Percentiles rank a stretch among this genome's conserved stretches.
Conservation (phyloP, 148 eudicot species). For the Vaccinium myrtillus region DNA sequence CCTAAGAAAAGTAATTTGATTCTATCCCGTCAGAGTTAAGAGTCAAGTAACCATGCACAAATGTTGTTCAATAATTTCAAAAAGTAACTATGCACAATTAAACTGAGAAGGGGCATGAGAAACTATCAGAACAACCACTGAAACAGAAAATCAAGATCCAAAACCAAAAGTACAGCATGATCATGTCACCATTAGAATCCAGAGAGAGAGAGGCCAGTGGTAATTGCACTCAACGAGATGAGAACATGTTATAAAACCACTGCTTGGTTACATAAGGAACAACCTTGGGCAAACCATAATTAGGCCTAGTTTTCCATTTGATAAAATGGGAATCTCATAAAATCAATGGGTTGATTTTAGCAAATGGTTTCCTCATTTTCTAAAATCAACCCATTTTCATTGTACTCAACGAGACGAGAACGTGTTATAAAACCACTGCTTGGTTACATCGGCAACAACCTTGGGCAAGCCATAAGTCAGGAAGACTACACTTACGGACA, state of each 20-base stretch:
- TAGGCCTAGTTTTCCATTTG: no score
- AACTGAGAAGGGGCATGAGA: background rate
- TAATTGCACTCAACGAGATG: background rate
- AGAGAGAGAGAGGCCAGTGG: background rate
- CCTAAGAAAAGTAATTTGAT: background rate
- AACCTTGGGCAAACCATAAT: no score
- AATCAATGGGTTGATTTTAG: no score
- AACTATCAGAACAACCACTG: background rate
- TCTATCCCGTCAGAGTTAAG: background rate
- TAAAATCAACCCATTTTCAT: background rate
- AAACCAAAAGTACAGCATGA: background rate
- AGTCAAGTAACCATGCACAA: background rate
- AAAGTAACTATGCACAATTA: background rate
- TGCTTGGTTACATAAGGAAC: no score
- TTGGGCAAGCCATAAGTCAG: background rate
- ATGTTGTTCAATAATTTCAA: no score
- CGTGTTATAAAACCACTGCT: background rate
- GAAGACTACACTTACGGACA: background rate
- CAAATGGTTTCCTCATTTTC: no score
- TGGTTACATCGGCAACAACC: background rate
- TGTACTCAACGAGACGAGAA: background rate
- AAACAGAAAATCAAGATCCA: background rate
- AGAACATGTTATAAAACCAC: no score
- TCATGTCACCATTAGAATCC: background rate
- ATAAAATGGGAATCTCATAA: no score